phyloP scores from a whole-genome alignment of 345 rosid genomes.

The Combretum micranthum region DNA sequence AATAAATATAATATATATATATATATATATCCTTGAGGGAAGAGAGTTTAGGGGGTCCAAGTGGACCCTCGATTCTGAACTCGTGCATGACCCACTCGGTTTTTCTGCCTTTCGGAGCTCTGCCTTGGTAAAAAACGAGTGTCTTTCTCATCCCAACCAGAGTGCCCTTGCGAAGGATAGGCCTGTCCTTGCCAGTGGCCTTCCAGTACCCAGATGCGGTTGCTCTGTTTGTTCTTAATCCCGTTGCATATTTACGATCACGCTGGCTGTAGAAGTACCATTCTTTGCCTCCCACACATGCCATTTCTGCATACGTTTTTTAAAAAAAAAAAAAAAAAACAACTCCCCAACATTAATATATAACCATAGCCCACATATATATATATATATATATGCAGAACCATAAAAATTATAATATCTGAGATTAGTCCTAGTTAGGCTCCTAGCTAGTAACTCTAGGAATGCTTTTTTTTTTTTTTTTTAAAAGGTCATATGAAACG shows the following conservation, averaged over 20 bases:
- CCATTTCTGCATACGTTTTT: slow-evolving; percentile 59
- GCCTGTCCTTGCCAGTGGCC: slow-evolving; percentile 84
- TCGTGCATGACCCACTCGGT: slow-evolving; percentile 96
- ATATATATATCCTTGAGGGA: slow-evolving; percentile 37
- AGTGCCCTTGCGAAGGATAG: slow-evolving; percentile 35
- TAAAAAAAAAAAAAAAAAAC: neutral
- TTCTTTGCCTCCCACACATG: slow-evolving; percentile 78
- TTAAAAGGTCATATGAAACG: too few relatives aligned
- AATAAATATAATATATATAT: neutral
- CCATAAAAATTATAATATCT: too few relatives aligned
- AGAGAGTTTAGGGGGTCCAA: slow-evolving; percentile 22
- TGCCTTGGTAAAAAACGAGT: slow-evolving; percentile 79
- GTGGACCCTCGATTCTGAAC: slow-evolving; percentile 59
- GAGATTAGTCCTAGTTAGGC: too few relatives aligned
- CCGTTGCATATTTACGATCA: slow-evolving; percentile 86
- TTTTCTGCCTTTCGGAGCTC: slow-evolving; percentile 87
- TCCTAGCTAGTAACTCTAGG: too few relatives aligned
- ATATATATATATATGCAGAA: too few relatives aligned
- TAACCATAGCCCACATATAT: too few relatives aligned
- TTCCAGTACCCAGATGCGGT: slow-evolving; percentile 89
- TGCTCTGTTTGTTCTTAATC: slow-evolving; percentile 84
- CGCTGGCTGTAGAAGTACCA: slow-evolving; percentile 88
- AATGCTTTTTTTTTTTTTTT: too few relatives aligned
- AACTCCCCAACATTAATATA: neutral
- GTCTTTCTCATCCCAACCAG: slow-evolving; percentile 95